These are phyloP conservation scores for Cylindrotheca fusiformis DNA, from an alignment of 108 stramenopile species.

Conservation along the genomic window DNA sequence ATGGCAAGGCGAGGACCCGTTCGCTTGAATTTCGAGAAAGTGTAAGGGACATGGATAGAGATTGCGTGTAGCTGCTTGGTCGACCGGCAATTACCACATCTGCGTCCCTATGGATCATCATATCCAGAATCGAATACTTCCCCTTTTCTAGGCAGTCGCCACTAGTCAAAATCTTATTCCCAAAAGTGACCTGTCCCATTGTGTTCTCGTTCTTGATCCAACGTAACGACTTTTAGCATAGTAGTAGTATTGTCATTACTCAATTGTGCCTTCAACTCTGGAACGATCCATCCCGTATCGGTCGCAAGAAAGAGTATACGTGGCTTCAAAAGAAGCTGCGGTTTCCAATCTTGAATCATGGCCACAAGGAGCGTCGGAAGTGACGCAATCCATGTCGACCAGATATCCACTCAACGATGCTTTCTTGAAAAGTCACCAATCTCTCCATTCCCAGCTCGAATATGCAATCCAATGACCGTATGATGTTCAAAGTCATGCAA, in stretches of 20 bases:
- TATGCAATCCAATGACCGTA: conserved; percentile 58
- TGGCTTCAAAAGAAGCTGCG: not conserved
- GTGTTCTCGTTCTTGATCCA: conserved; percentile 17
- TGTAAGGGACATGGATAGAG: conserved; percentile 40
- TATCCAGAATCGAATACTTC: conserved; percentile 34
- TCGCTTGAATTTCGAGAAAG: conserved; percentile 7
- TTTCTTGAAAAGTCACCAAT: conserved; percentile 30
- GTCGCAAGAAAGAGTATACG: conserved; percentile 55
- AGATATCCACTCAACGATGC: conserved; percentile 22
- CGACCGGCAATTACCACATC: conserved; percentile 50
- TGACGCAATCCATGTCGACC: conserved; percentile 7
- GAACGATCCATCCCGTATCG: conserved; percentile 39
- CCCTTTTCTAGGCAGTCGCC: conserved; percentile 24
- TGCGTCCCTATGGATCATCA: conserved; percentile 38
- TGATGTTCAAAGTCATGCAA: conserved; percentile 18
- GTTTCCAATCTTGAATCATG: not conserved
- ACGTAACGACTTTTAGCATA: conserved; percentile 13
- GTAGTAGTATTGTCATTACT: too few species aligned
- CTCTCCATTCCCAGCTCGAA: conserved; percentile 62
- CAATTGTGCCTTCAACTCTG: conserved; percentile 10
- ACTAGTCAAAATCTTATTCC: not conserved
- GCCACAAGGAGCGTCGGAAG: not conserved
- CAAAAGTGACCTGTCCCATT: conserved; percentile 29
- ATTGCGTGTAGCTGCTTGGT: conserved; percentile 53
- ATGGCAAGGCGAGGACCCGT: not conserved